phyloP scores from a whole-genome alignment of 345 rosid genomes.

The Clausena lansium region DNA sequence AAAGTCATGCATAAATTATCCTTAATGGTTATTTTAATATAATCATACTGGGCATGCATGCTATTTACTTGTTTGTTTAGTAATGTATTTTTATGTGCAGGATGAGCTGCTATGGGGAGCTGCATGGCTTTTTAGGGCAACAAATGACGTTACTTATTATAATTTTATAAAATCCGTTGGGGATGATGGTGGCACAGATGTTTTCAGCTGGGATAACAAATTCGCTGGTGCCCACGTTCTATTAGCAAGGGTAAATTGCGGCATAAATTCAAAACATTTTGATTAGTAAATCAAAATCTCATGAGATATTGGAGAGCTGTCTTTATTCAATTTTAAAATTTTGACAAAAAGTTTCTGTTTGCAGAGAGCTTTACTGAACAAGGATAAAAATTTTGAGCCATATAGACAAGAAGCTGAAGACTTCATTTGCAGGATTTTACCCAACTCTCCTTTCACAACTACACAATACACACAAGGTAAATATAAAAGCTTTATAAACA shows the following conservation, averaged over 20 bases:
- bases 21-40: no score
- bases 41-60: no score
- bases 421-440: constrained; percentile 87
- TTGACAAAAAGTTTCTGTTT: background rate
- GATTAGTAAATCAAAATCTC: background rate
- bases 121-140: constrained; percentile 77
- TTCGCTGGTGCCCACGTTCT: constrained; percentile 88
- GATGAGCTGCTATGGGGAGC: constrained; percentile 94
- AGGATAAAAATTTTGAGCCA: constrained; percentile 57
- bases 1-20: no score
- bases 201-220: constrained; percentile 96
- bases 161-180: constrained; percentile 64
- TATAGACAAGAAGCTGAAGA: constrained; percentile 68
- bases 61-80: background rate
- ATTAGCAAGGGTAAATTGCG: constrained; percentile 53
- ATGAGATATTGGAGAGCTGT: background rate
- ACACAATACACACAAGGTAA: constrained; percentile 89
- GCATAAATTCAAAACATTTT: background rate
- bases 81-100: constrained; percentile 27
- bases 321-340: background rate
- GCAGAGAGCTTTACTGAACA: constrained; percentile 61
- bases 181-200: constrained; percentile 71
- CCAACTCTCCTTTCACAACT: constrained; percentile 66
- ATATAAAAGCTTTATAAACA: no score
- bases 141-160: constrained; percentile 59